phyloP scores from a whole-genome alignment of 257 asterid genomes.

The Solanum phureja region DNA sequence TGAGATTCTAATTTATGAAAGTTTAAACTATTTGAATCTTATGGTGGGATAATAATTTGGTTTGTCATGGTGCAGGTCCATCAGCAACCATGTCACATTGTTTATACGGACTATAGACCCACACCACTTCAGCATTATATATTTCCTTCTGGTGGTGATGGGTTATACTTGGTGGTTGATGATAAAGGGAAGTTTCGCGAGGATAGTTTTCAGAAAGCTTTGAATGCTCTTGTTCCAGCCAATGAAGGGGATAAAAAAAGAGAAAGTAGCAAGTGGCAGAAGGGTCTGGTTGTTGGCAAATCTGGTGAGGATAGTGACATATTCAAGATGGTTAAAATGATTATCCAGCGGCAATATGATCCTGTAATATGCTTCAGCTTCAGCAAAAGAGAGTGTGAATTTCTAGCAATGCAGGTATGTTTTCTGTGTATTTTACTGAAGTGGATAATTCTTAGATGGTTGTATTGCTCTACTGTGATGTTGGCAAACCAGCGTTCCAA shows the following conservation, averaged over 20 bases:
- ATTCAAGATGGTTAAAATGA: conserved; percentile 97
- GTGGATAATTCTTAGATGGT: not conserved
- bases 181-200: conserved; percentile 94
- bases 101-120: conserved; percentile 92
- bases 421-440: not conserved
- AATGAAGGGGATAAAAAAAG: conserved; percentile 47
- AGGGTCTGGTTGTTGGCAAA: conserved; percentile 65
- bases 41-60: conserved; percentile 6
- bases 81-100: conserved; percentile 96
- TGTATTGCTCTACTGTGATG: not conserved
- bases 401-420: conserved; percentile 94
- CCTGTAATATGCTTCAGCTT: conserved; percentile 99
- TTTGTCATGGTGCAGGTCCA: conserved; percentile 62
- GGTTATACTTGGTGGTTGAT: conserved; percentile 86
- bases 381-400: conserved; percentile 99
- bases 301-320: conserved; percentile 88
- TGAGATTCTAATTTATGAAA: not conserved
- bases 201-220: conserved; percentile 91
- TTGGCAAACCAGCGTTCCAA: not conserved
- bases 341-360: conserved; percentile 85
- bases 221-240: conserved; percentile 68
- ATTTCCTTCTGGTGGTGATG: conserved; percentile 93
- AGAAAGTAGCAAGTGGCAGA: conserved; percentile 71
- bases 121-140: conserved; percentile 96
- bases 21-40: not conserved